phyloP scores from a whole-genome alignment of 2,329 filamentous ascomycete genomes.

The Biscogniauxia marginata region DNA sequence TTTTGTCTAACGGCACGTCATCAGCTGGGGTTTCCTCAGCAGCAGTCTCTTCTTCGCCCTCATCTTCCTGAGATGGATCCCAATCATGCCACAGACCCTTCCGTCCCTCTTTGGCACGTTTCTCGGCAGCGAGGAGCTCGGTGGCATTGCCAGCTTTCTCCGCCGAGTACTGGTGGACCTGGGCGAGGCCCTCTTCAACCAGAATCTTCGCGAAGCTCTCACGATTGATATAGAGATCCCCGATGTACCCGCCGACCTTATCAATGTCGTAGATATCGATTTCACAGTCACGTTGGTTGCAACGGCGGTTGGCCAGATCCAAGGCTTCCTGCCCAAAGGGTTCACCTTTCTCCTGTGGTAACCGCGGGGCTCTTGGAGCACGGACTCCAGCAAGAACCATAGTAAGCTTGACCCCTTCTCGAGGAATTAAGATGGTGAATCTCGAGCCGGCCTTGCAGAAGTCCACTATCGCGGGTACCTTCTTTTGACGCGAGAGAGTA shows the following conservation, averaged over 20 bases:
- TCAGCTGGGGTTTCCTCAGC: conserved; percentile 53
- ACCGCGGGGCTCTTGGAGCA: conserved; percentile 78
- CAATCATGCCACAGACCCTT: conserved; percentile 94
- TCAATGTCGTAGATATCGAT: conserved; percentile 93
- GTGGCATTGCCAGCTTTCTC: conserved; percentile 89
- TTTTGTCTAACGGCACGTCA: conserved; percentile 58
- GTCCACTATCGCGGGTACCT: conserved; percentile 89
- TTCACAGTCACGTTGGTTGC: conserved; percentile 92
- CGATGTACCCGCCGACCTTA: conserved; percentile 97
- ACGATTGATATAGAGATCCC: conserved; percentile 86
- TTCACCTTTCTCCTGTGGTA: conserved; percentile 77
- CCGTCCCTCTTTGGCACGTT: conserved; percentile 81
- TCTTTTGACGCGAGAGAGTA: conserved; percentile 84
- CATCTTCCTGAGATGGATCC: conserved; percentile 83
- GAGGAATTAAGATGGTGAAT: conserved; percentile 87
- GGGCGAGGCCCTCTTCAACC: conserved; percentile 89
- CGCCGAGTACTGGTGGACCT: conserved; percentile 90
- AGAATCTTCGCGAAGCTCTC: conserved; percentile 94
- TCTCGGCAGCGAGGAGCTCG: conserved; percentile 84
- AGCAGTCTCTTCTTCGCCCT: conserved; percentile 55
- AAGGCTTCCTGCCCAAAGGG: conserved; percentile 94
- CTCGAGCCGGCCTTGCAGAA: conserved; percentile 97
- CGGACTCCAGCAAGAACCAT: conserved; percentile 92
- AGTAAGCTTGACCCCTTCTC: conserved; percentile 91
- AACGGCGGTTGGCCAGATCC: conserved; percentile 83